A percentile compares a stretch with the other conserved stretches of the same genome.
phyloP scores from a whole-genome alignment of 2,329 filamentous ascomycete species.

The Blastomyces percursus region DNA sequence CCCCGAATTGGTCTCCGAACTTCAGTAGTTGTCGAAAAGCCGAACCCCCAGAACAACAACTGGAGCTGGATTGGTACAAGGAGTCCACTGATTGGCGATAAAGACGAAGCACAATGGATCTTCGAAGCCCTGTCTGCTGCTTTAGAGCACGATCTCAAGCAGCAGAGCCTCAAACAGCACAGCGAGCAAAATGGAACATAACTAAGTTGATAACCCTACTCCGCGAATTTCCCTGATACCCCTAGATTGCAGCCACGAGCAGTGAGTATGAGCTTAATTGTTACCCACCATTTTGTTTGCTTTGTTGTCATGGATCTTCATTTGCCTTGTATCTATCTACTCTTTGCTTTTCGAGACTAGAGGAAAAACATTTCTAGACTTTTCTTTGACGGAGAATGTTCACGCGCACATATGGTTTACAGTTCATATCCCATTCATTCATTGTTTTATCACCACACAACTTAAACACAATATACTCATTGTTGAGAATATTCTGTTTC shows the following conservation, averaged over 20 bases:
- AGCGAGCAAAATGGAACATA: slow-evolving; percentile 11
- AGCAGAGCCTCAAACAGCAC: slow-evolving; percentile 10
- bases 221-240: neutral
- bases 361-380: neutral
- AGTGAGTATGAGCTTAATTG: neutral
- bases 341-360: neutral
- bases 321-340: neutral
- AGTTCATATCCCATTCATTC: neutral
- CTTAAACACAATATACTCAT: neutral
- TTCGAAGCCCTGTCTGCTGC: slow-evolving; percentile 29
- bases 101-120: slow-evolving; percentile 36
- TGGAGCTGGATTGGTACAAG: slow-evolving; percentile 35
- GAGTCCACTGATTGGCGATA: slow-evolving; percentile 32
- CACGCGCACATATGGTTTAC: neutral
- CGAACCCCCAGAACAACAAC: slow-evolving; percentile 6
- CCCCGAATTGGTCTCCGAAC: slow-evolving; percentile 5
- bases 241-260: neutral
- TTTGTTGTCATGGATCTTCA: neutral
- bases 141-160: slow-evolving; percentile 29
- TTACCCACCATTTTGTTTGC: neutral
- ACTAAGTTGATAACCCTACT: neutral
- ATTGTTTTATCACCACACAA: neutral
- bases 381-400: neutral
- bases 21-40: neutral
- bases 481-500: neutral